Conservation (phyloP, 73 alveolate genomes). For the Paramecium sexaurelia region DNA sequence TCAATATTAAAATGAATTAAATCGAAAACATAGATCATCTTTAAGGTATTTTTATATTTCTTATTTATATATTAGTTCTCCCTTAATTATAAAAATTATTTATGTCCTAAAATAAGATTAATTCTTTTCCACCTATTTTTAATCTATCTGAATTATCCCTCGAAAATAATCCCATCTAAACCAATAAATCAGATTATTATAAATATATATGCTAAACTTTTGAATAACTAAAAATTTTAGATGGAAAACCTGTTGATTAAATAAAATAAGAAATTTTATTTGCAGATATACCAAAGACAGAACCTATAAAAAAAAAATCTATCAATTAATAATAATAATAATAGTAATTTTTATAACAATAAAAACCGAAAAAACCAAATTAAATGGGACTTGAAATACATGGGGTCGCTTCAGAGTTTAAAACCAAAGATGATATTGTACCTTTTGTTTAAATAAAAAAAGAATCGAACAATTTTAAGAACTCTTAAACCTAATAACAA, state of each 20-base stretch:
- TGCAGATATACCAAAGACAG: conserved; percentile 55
- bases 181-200: conserved; percentile 18
- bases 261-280: conserved; percentile 49
- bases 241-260: conserved; percentile 55
- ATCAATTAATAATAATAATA: neutral
- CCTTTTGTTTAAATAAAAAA: neutral
- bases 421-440: neutral
- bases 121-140: conserved; percentile 67
- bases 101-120: conserved; percentile 70
- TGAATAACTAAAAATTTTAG: conserved; percentile 39
- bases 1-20: conserved; percentile 79
- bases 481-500: neutral
- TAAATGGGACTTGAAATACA: conserved; percentile 70
- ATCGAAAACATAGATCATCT: conserved; percentile 78
- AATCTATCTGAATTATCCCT: conserved; percentile 75
- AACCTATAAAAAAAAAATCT: conserved; percentile 58
- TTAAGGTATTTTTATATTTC: conserved; percentile 60
- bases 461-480: neutral
- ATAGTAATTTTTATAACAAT: conserved; percentile 3
- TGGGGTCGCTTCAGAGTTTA: conserved; percentile 56
- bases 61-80: conserved; percentile 59
- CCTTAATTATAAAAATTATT: conserved; percentile 76
- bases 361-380: conserved; percentile 66
- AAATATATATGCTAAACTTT: neutral
- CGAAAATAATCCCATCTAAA: conserved; percentile 74